Evolutionary conservation across 2,329 filamentous ascomycete species (phyloP).

Genomic region (Aspergillus unguis): DNA sequence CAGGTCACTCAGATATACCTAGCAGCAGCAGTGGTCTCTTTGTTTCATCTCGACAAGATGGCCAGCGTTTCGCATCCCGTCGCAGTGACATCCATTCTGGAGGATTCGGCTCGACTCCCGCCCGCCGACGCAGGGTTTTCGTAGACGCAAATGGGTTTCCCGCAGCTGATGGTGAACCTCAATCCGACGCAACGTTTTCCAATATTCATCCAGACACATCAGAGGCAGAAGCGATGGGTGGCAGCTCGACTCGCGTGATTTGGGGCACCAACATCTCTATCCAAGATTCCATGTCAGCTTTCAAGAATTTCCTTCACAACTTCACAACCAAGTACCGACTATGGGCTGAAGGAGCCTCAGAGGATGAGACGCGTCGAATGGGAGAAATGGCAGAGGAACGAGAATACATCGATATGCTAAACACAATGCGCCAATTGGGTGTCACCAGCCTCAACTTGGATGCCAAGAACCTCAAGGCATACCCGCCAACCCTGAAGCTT

Average conservation of each 20-base stretch:
- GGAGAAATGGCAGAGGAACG: conserved; percentile 70
- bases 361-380: conserved; percentile 67
- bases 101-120: conserved; percentile 54
- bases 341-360: conserved; percentile 79
- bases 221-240: conserved; percentile 83
- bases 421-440: conserved; percentile 86
- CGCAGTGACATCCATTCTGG: conserved; percentile 88
- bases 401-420: conserved; percentile 79
- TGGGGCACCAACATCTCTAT: conserved; percentile 98
- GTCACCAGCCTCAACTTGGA: conserved; percentile 83
- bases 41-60: conserved; percentile 60
- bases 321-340: conserved; percentile 93
- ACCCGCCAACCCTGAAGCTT: conserved; percentile 86
- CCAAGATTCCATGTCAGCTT: conserved; percentile 77
- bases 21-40: conserved; percentile 88
- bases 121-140: conserved; percentile 57
- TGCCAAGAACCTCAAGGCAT: conserved; percentile 82
- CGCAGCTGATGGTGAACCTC: conserved; percentile 46
- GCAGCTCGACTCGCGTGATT: conserved; percentile 75
- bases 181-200: conserved; percentile 63
- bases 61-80: conserved; percentile 56
- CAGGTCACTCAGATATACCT: conserved; percentile 66
- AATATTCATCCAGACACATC: conserved; percentile 79
- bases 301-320: conserved; percentile 89
- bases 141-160: conserved; percentile 64